Conservation (phyloP, 345 rosid genomes). For the Pugionium cornutum region DNA sequence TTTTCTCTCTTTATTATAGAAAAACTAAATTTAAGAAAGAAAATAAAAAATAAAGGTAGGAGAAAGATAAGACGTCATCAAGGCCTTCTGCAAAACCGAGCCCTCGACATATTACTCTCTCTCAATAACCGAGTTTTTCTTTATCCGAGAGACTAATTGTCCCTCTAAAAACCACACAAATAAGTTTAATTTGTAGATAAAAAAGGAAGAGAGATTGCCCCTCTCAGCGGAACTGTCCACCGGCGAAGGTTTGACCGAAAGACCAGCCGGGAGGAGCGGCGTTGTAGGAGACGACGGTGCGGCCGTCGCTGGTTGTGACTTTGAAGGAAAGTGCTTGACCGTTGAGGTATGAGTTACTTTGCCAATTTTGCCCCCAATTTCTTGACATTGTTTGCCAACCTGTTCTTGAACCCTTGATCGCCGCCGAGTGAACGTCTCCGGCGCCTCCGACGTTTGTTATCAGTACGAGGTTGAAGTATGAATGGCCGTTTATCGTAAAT, state of each 20-base stretch:
- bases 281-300: conserved; percentile 43
- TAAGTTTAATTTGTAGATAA: no score
- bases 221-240: conserved; percentile 41
- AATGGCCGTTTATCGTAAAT: conserved; percentile 59
- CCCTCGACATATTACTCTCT: conserved; percentile 29
- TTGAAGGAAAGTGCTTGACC: conserved; percentile 58
- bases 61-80: conserved; percentile 25
- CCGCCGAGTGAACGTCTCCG: conserved; percentile 52
- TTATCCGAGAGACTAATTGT: no score
- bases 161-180: conserved; percentile 13
- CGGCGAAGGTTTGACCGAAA: conserved; percentile 55
- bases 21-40: no score
- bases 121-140: not conserved
- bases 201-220: not conserved
- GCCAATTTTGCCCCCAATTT: conserved; percentile 71
- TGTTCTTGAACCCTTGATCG: conserved; percentile 56
- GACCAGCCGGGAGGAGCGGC: conserved; percentile 54
- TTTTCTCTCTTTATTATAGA: no score
- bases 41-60: not conserved
- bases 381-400: conserved; percentile 60
- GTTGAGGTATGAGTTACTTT: conserved; percentile 50
- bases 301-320: conserved; percentile 56
- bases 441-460: conserved; percentile 66
- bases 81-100: conserved; percentile 40
- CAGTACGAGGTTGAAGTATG: conserved; percentile 57